Base-by-base conservation (phyloP, 805 yeast genomes). In the Metschnikowia aberdeeniae region DNA sequence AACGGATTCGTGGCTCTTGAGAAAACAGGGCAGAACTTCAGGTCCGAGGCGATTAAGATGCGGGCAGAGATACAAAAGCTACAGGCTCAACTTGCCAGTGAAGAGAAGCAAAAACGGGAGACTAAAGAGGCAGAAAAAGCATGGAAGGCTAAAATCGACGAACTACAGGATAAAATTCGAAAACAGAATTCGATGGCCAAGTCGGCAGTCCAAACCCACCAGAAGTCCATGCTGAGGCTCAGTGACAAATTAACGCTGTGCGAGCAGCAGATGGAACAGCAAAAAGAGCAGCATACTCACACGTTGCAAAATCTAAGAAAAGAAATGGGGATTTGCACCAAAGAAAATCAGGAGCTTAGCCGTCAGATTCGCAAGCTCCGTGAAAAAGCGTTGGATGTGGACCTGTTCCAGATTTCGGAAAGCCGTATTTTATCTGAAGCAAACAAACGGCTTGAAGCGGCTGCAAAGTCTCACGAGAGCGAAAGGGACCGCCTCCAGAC, bases 361-460 rank as follows among this genome's bases (percentile, higher is more conserved):
- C 40, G 35, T 5, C 47, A 46, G 29, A 22, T 49, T n/a, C 26
- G 36, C 2, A 27, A 19, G 11, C 32, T 42, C 8, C 43, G 38
- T 26, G 30, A 41, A n/a, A 42, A 43, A 27, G 34, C 49, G 8
- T 10, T 19, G 19, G 47, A 43, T 1, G 34, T 46, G 34, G 42
- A 43, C 12, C 29, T n/a, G 7, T 49, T 49, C 19, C 49, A 45
- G 13, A 45, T 40, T 14, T 39, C 45, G 10, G 52, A 49, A 22
- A 36, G 28, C 31, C n/a, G 14, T 2, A 17, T 36, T 17, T 35
- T 45, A 28, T 39, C 30, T 13, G 44, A 43, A 12, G 41, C 46
- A 17, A 31, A 10, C 22, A 26, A n/a, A 5, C 36, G 33, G 26
- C 40, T 37, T n/a, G 40, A 37, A 10, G 27, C 40, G 20, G 40